Evolutionary conservation across 2,329 filamentous ascomycete species (phyloP).

Genomic region (Ophiobolus disseminans): DNA sequence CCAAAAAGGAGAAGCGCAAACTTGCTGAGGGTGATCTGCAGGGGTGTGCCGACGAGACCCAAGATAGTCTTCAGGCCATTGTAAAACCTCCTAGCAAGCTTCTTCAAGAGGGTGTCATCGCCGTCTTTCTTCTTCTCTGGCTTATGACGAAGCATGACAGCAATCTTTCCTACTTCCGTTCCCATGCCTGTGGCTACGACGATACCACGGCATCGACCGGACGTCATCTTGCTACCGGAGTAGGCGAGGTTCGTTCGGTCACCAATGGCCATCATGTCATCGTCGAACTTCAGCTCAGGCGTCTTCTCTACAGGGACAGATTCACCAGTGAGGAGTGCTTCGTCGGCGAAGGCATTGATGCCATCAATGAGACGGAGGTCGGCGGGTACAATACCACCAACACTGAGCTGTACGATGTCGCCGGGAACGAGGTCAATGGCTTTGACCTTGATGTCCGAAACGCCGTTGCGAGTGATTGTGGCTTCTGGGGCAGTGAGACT

Average conservation of each 20-base stretch:
- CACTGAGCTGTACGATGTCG: slow-evolving; percentile 48
- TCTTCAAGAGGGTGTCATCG: slow-evolving; percentile 57
- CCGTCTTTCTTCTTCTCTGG: slow-evolving; percentile 57
- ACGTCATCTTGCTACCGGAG: slow-evolving; percentile 74
- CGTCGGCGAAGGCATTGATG: slow-evolving; percentile 78
- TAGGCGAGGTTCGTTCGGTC: slow-evolving; percentile 76
- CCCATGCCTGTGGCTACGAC: slow-evolving; percentile 75
- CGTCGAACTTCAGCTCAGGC: slow-evolving; percentile 61
- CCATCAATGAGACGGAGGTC: slow-evolving; percentile 68
- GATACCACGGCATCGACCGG: slow-evolving; percentile 72
- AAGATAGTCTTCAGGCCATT: slow-evolving; percentile 60
- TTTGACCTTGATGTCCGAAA: slow-evolving; percentile 43
- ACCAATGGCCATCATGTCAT: slow-evolving; percentile 61
- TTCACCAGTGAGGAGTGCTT: slow-evolving; percentile 77
- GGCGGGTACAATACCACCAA: slow-evolving; percentile 70
- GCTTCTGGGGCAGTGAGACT: slow-evolving; percentile 50
- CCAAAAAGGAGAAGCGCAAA: slow-evolving; percentile 82
- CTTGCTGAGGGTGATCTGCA: slow-evolving; percentile 85
- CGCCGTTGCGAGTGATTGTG: slow-evolving; percentile 47
- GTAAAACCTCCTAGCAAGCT: slow-evolving; percentile 38
- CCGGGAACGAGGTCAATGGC: slow-evolving; percentile 49
- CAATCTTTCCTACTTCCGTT: slow-evolving; percentile 78
- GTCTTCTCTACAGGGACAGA: slow-evolving; percentile 72
- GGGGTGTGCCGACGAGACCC: slow-evolving; percentile 77
- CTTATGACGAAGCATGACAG: slow-evolving; percentile 69